These are phyloP conservation scores for Tephrocybe sp. DNA, from an alignment of 768 basidiomycete genomes.

Conservation along the genomic window DNA sequence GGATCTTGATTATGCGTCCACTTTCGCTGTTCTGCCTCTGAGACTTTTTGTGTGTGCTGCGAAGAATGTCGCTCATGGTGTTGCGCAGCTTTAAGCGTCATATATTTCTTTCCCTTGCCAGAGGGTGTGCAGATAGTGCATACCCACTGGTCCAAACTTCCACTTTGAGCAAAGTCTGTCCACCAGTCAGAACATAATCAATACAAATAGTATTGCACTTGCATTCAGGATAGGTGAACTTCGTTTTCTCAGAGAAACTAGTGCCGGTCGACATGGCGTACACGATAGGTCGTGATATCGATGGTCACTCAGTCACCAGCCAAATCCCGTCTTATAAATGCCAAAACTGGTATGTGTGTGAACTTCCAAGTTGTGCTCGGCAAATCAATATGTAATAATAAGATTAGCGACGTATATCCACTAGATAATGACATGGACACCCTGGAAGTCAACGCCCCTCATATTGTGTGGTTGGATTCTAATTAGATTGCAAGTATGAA, in stretches of 20 bases:
- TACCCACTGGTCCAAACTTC: conserved; percentile 22
- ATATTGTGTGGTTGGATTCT: no score
- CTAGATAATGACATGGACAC: no score
- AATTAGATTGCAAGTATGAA: no score
- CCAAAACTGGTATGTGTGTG: neutral
- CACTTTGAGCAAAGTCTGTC: conserved; percentile 24
- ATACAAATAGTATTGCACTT: conserved; percentile 1
- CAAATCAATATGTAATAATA: neutral
- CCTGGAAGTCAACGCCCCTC: no score
- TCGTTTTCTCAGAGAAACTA: conserved; percentile 4
- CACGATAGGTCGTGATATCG: conserved; percentile 4
- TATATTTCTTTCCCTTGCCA: conserved; percentile 35
- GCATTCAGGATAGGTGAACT: conserved; percentile 16
- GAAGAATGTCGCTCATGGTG: conserved; percentile 23
- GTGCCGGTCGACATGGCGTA: conserved; percentile 10
- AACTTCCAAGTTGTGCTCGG: conserved; percentile 4
- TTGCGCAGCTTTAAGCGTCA: conserved; percentile 22
- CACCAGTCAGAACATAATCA: neutral
- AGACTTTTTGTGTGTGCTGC: conserved; percentile 17
- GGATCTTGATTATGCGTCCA: conserved; percentile 18
- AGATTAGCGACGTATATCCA: no score
- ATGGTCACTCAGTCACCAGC: neutral
- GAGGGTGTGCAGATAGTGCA: conserved; percentile 41
- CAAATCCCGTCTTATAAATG: conserved; percentile 2
- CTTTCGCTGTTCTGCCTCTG: conserved; percentile 13